Conservation (phyloP, 192 early-diverging fungal species). For the Hyaloraphidium curvatum region DNA sequence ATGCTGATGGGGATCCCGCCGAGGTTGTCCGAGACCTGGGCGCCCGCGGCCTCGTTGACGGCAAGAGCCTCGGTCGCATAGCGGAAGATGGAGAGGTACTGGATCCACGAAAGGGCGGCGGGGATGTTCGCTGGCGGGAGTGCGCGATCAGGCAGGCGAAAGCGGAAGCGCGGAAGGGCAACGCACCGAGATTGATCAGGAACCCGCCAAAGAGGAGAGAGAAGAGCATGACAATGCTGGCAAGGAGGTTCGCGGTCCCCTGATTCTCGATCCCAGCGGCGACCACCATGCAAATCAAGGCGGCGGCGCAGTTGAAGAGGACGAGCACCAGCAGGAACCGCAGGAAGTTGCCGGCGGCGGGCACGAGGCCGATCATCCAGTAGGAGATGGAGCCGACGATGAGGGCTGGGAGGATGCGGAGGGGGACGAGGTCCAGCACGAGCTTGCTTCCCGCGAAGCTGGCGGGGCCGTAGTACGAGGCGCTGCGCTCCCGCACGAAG, state of each 20-base stretch:
- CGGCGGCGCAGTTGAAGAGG: conserved; percentile 40
- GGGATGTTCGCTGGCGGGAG: conserved; percentile 32
- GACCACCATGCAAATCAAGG: conserved; percentile 34
- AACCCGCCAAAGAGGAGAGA: conserved; percentile 61
- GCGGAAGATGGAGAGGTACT: conserved; percentile 50
- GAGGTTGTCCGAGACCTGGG: conserved; percentile 12
- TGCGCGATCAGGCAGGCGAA: neutral
- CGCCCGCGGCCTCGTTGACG: conserved; percentile 28
- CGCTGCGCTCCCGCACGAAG: conserved; percentile 27
- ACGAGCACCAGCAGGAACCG: conserved; percentile 40
- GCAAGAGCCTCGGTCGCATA: conserved; percentile 52
- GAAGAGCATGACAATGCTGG: conserved; percentile 43
- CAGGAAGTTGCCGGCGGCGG: conserved; percentile 21
- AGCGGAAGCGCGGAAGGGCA: neutral
- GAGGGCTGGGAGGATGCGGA: conserved; percentile 31
- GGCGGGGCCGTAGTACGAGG: conserved; percentile 22
- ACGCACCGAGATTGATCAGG: conserved; percentile 36
- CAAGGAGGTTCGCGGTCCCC: conserved; percentile 37
- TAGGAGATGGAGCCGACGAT: conserved; percentile 42
- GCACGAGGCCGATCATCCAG: conserved; percentile 49
- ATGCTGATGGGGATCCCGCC: conserved; percentile 13
- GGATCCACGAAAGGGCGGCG: conserved; percentile 34
- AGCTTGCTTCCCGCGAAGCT: conserved; percentile 11
- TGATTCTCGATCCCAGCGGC: conserved; percentile 33
- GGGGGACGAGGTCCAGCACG: conserved; percentile 49